Conservation (phyloP, 768 basidiomycete genomes). For the Pholiota microspora region DNA sequence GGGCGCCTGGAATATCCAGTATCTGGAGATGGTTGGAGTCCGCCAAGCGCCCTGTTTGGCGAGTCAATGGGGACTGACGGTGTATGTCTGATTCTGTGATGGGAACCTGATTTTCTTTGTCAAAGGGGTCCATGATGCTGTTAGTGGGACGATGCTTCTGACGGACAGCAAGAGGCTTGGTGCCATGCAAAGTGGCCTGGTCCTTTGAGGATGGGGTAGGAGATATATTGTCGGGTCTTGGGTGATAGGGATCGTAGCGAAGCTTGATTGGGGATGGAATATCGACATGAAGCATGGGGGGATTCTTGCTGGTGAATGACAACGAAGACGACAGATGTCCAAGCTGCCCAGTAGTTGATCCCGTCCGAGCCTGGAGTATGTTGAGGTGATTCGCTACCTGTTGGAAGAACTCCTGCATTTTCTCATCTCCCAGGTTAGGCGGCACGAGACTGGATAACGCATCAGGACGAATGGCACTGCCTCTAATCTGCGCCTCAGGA, state of each 20-base stretch:
- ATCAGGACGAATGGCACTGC: conserved; percentile 9
- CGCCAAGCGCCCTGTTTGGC: conserved; percentile 12
- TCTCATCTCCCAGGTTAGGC: conserved; percentile 72
- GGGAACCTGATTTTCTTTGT: conserved; percentile 58
- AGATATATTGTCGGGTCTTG: background rate
- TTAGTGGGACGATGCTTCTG: conserved; percentile 28
- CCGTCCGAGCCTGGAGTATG: conserved; percentile 55
- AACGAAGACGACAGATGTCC: background rate
- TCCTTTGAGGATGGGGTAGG: background rate
- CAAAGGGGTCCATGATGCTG: conserved; percentile 20
- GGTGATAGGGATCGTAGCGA: background rate
- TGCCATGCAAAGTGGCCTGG: conserved; percentile 24
- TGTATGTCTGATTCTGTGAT: conserved; percentile 21
- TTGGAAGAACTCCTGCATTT: conserved; percentile 81
- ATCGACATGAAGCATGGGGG: conserved; percentile 5
- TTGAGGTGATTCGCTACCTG: conserved; percentile 83
- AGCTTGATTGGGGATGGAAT: conserved; percentile 11
- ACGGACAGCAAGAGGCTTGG: conserved; percentile 45
- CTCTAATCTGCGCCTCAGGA: conserved; percentile 15
- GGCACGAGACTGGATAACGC: conserved; percentile 49
- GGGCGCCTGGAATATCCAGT: conserved; percentile 4
- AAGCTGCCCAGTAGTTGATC: conserved; percentile 12
- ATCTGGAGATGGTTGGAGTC: conserved; percentile 7
- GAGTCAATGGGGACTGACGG: conserved; percentile 19
- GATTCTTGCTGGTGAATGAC: conserved; percentile 4